Evolutionary conservation across 139 green algal species (phyloP).

Genomic region (Volvox reticuliferus): DNA sequence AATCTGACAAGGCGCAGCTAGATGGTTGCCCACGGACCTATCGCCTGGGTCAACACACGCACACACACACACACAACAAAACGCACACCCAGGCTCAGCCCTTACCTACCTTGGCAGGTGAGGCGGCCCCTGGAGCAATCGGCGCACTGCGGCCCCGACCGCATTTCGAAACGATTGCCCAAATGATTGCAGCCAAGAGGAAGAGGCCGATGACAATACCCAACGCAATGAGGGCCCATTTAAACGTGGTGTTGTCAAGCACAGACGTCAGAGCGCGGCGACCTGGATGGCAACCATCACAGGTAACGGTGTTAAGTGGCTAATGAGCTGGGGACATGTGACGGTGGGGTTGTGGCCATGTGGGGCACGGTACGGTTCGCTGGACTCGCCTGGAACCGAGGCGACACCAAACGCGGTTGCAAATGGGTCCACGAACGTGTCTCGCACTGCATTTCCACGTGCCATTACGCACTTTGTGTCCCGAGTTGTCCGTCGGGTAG

Average conservation of each 20-base stretch:
- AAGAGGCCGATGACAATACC: neutral
- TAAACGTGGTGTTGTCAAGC: neutral
- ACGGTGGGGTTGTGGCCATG: neutral
- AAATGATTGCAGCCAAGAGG: slow-evolving; percentile 7
- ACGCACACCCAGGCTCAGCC: too few species aligned
- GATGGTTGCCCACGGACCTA: too few species aligned
- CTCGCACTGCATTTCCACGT: too few species aligned
- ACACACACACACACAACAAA: neutral
- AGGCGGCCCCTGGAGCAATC: neutral
- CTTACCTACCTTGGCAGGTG: neutral
- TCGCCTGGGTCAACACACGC: neutral
- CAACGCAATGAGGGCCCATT: slow-evolving; percentile 23
- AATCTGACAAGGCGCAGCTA: too few species aligned
- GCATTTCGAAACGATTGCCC: slow-evolving; percentile 27
- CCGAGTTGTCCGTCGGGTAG: too few species aligned
- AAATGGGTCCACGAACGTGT: neutral
- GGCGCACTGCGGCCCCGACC: slow-evolving; percentile 1
- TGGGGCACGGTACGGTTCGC: neutral
- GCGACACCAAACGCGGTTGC: neutral
- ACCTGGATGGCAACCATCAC: neutral
- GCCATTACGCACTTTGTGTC: too few species aligned
- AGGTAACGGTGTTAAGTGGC: neutral
- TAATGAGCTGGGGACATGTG: neutral
- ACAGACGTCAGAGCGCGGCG: neutral
- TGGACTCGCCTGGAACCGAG: neutral